These are phyloP conservation scores for Aspergillus sclerotioniger DNA, from an alignment of 495 filamentous ascomycete species.

Conservation along the genomic window DNA sequence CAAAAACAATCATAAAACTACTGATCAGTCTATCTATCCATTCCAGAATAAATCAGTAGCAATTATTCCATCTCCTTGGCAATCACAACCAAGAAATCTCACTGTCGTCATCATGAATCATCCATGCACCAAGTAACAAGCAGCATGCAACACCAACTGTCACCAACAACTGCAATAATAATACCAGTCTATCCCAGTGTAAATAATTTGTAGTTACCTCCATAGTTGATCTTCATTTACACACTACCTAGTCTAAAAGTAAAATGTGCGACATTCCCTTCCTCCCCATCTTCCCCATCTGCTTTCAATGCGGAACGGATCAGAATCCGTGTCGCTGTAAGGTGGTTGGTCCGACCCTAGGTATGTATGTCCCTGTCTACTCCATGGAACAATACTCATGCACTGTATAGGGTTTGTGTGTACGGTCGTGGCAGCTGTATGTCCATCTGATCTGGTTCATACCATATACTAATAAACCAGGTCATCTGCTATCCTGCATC, in stretches of 20 bases:
- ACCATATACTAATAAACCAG: too few relatives aligned
- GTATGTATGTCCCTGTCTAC: conserved; percentile 25
- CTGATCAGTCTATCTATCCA: too few relatives aligned
- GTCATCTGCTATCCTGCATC: conserved; percentile 58
- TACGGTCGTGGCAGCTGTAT: conserved; percentile 52
- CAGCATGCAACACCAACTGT: neutral
- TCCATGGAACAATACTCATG: neutral
- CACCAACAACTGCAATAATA: neutral
- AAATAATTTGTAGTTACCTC: too few relatives aligned
- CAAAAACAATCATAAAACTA: too few relatives aligned
- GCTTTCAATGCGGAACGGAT: conserved; percentile 55
- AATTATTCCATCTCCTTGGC: too few relatives aligned
- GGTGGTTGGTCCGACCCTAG: conserved; percentile 59
- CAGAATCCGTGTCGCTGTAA: conserved; percentile 64
- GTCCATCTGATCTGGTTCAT: too few relatives aligned
- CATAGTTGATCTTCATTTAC: neutral
- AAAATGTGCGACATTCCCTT: conserved; percentile 41
- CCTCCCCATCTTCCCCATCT: conserved; percentile 47
- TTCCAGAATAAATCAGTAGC: too few relatives aligned
- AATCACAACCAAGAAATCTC: too few relatives aligned
- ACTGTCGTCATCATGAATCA: conserved; percentile 11
- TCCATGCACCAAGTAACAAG: neutral
- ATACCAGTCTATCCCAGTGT: neutral
- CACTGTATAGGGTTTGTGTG: conserved; percentile 45
- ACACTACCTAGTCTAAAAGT: neutral